Base-by-base conservation (phyloP, 768 basidiomycete genomes). In the Leccinum disarticulatum region DNA sequence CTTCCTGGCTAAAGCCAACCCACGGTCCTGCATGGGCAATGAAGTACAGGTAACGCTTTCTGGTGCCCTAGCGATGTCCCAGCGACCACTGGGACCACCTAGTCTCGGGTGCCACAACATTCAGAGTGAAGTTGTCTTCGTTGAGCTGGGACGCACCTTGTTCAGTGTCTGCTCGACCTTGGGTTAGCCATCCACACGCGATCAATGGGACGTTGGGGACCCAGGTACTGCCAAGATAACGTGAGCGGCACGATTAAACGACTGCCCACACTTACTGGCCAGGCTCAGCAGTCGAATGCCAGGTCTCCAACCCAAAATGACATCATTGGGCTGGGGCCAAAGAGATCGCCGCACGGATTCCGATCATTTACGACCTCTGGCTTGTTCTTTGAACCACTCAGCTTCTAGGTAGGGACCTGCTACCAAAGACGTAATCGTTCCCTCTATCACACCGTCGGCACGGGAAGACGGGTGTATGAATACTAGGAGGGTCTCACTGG, bases 261-360 rank as follows among this genome's bases (percentile, higher is more conserved):
- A 50, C n/a, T 60, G 60, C 14, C 64, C 68, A 43, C 60, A 53
- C 57, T 61, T 56, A 35, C 64, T 68, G 41, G 80, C 66, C 79
- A 78, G 81, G 9, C 69, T 72, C 35, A 66, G 67, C 10, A 78
- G 66, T 10, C 75, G 77, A 9, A 78, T 67, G 31, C 73, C 62
- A 25, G 79, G 65, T 62, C 77, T 77, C 77, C 77, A 80, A 54
- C 78, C 80, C 55, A 79, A 79, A 38, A 70, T 61, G 57, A 70
- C n/a, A n/a, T 43, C 41, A n/a, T n/a, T n/a, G 74, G 4, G 67
- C 61, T 3, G 68, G 63, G 17, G 66, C 68, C 56, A 67, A 70
- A 30, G 59, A 62, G 13, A 67, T 61, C 31, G 62, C 51, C 3
- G 64, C 74, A 41, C n/a, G 68, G 64, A 54, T 74, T 65, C 59